These are phyloP conservation scores for Paraphoma sp. DNA, from an alignment of 2,329 filamentous ascomycete species.

Conservation along the genomic window DNA sequence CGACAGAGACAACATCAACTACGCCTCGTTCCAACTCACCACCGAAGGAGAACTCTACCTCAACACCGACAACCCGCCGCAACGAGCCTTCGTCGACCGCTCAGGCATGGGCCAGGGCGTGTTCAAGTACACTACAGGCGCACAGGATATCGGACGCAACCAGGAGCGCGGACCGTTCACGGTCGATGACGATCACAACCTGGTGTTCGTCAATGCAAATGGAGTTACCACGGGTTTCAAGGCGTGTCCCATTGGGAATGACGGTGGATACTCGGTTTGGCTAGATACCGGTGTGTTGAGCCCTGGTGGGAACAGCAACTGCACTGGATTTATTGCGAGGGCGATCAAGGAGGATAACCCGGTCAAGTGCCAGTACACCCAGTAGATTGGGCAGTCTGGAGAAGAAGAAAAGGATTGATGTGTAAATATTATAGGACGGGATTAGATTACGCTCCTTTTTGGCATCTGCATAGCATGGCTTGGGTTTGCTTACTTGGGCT, in stretches of 20 bases:
- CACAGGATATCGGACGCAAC: constrained; percentile 48
- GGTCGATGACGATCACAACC: constrained; percentile 52
- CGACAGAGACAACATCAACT: constrained; percentile 36
- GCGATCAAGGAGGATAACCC: constrained; percentile 18
- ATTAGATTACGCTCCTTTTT: too few relatives aligned
- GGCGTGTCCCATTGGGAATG: constrained; percentile 60
- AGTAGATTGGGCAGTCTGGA: too few relatives aligned
- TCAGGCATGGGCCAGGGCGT: constrained; percentile 65
- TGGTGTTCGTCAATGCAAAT: constrained; percentile 50
- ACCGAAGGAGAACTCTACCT: constrained; percentile 53
- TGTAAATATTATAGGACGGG: too few relatives aligned
- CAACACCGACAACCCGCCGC: constrained; percentile 52
- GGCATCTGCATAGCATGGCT: too few relatives aligned
- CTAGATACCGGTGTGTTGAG: constrained; percentile 15
- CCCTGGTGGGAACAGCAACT: constrained; percentile 39
- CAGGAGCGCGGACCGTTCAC: constrained; percentile 58
- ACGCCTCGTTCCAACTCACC: constrained; percentile 59
- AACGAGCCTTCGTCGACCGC: constrained; percentile 61
- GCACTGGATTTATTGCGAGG: constrained; percentile 38
- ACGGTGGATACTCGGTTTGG: constrained; percentile 47
- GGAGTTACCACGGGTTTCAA: constrained; percentile 51
- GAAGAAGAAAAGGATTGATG: too few relatives aligned
- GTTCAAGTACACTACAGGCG: constrained; percentile 61
- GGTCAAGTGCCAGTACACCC: constrained; percentile 19
- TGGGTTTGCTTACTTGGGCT: too few relatives aligned